phyloP scores from a whole-genome alignment of 371 early-diverging fungal genomes.

The Saksenaea oblongispora region DNA sequence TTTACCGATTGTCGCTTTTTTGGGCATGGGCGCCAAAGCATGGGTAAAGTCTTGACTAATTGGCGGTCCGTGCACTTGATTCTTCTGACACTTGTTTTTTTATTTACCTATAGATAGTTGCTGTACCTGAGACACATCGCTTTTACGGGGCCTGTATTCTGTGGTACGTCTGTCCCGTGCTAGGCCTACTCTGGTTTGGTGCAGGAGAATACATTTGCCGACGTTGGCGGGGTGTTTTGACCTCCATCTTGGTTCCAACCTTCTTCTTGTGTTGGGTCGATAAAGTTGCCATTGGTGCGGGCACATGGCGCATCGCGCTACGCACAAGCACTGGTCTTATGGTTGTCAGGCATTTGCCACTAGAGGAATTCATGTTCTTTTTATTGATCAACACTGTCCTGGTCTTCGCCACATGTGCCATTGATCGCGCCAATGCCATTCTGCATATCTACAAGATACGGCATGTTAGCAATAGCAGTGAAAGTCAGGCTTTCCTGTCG shows the following conservation, averaged over 20 bases:
- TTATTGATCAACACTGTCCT: slow-evolving; percentile 54
- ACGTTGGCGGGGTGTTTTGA: slow-evolving; percentile 27
- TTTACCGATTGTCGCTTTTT: slow-evolving; percentile 34
- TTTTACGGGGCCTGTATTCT: slow-evolving; percentile 63
- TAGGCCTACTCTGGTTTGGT: slow-evolving; percentile 58
- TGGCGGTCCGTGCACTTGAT: not conserved
- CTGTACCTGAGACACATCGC: slow-evolving; percentile 38
- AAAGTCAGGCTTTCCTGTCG: not conserved
- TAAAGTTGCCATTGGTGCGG: slow-evolving; percentile 48
- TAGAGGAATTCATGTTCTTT: slow-evolving; percentile 69
- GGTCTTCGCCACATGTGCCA: slow-evolving; percentile 61
- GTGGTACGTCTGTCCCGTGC: slow-evolving; percentile 55
- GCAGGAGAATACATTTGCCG: slow-evolving; percentile 57
- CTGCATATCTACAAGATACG: slow-evolving; percentile 23
- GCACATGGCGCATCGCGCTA: slow-evolving; percentile 57
- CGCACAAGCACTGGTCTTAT: slow-evolving; percentile 50
- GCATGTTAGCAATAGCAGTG: not conserved
- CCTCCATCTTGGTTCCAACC: slow-evolving; percentile 47
- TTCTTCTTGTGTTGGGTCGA: slow-evolving; percentile 58
- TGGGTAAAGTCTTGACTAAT: slow-evolving; percentile 33
- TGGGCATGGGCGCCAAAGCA: slow-evolving; percentile 31
- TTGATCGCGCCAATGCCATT: slow-evolving; percentile 53
- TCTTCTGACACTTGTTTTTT: not conserved
- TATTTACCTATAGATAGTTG: slow-evolving; percentile 17
- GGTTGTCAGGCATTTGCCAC: slow-evolving; percentile 48